Evolutionary conservation across 352 stramenopile species (phyloP).

Genomic region (Phytophthora pini): DNA sequence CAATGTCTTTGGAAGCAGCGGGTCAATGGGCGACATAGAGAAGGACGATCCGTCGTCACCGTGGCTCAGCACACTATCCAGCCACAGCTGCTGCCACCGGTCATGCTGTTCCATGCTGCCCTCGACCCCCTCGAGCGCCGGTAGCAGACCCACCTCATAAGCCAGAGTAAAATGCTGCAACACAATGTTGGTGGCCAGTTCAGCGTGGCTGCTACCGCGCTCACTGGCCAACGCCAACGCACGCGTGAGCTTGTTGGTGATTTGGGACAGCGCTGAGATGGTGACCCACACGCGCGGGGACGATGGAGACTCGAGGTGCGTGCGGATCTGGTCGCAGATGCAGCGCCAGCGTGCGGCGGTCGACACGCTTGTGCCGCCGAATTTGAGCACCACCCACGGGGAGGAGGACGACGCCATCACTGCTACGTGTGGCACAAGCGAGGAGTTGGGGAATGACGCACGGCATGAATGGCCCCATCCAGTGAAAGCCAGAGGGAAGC

Average conservation of each 20-base stretch:
- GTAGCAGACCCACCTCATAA: constrained; percentile 70
- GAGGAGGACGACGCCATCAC: constrained; percentile 23
- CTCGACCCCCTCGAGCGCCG: constrained; percentile 45
- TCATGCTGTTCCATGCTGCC: constrained; percentile 55
- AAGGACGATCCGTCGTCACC: constrained; percentile 57
- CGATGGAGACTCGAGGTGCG: constrained; percentile 49
- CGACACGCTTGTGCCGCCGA: constrained; percentile 89
- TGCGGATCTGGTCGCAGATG: constrained; percentile 78
- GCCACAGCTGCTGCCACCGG: constrained; percentile 67
- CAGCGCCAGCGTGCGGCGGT: constrained; percentile 76
- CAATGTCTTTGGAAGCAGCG: constrained; percentile 48
- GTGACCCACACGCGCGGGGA: constrained; percentile 83
- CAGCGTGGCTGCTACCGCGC: constrained; percentile 43
- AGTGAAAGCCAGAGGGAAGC: constrained; percentile 28
- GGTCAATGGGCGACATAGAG: constrained; percentile 48
- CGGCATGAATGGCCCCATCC: constrained; percentile 15
- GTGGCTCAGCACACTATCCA: constrained; percentile 57
- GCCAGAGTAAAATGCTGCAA: constrained; percentile 79
- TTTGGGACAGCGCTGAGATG: constrained; percentile 87
- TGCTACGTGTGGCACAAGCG: constrained; percentile 1
- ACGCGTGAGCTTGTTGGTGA: constrained; percentile 86
- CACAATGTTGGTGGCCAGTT: constrained; percentile 57
- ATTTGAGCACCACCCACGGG: constrained; percentile 90
- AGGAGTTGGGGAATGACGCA: constrained; percentile 29
- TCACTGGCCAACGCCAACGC: constrained; percentile 57